Conservation (phyloP, 345 rosid genomes). For the Cardamine chenopodiifolia region DNA sequence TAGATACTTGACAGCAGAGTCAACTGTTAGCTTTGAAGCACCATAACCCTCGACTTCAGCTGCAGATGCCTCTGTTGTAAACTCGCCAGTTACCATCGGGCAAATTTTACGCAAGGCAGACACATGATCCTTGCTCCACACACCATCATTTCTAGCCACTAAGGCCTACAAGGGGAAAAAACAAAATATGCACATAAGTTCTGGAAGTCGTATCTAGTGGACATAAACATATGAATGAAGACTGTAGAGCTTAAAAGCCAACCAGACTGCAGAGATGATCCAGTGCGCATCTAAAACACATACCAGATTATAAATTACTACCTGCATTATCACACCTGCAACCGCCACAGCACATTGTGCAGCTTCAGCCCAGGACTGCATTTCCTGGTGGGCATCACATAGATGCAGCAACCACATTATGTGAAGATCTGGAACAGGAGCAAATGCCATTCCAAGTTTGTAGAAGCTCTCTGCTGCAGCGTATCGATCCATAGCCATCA, state of each 20-base stretch:
- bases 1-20: conserved; percentile 95
- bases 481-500: conserved; percentile 87
- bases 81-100: conserved; percentile 92
- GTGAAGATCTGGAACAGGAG: conserved; percentile 99
- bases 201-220: neutral
- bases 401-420: conserved; percentile 99
- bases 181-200: conserved; percentile 13
- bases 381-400: conserved; percentile 99
- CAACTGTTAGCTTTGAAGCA: conserved; percentile 98
- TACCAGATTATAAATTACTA: conserved; percentile 32
- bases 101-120: conserved; percentile 86
- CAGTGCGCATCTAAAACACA: conserved; percentile 7
- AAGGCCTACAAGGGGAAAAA: conserved; percentile 63
- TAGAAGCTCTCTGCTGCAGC: conserved; percentile 97
- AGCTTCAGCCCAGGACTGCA: conserved; percentile 99
- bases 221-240: neutral
- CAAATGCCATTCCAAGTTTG: conserved; percentile 98
- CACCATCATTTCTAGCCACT: conserved; percentile 94
- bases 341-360: conserved; percentile 97
- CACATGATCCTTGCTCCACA: conserved; percentile 95
- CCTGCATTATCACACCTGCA: conserved; percentile 97
- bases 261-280: conserved; percentile 22
- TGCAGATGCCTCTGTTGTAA: conserved; percentile 90
- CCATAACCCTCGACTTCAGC: conserved; percentile 99
- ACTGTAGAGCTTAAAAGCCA: conserved; percentile 1